Percentiles rank a stretch among this genome's conserved stretches.
Evolutionary conservation across 1,139 yeast genomes (phyloP).

Genomic region (Lodderomyces theae): DNA sequence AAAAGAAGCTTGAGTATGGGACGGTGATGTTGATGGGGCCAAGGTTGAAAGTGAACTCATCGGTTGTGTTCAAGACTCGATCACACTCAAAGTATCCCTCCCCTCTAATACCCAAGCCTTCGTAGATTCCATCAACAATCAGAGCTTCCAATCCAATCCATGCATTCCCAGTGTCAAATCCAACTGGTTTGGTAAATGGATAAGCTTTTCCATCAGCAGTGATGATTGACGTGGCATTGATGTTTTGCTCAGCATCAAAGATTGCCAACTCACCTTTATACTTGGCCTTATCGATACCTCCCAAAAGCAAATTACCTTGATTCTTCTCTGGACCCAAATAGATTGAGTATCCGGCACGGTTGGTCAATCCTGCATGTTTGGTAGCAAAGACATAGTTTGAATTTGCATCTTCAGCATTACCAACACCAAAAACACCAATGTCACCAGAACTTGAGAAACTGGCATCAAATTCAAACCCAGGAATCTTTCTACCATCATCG

Average conservation of each 20-base stretch:
- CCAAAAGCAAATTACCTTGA: conserved; percentile 26
- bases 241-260: not conserved
- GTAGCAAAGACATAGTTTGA: conserved; percentile 22
- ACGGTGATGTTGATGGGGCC: not conserved
- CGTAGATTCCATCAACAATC: not conserved
- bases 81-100: not conserved
- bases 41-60: not conserved
- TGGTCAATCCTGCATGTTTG: conserved; percentile 43
- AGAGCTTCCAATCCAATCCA: not conserved
- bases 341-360: conserved; percentile 36
- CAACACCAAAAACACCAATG: conserved; percentile 22
- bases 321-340: conserved; percentile 26
- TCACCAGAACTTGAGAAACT: conserved; percentile 11
- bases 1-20: not conserved
- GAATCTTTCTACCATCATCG: conserved; percentile 11
- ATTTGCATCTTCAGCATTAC: conserved; percentile 14
- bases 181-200: not conserved
- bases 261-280: conserved; percentile 20
- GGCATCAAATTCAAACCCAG: conserved; percentile 17
- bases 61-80: not conserved
- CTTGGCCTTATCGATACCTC: conserved; percentile 28
- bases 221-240: not conserved
- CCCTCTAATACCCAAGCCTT: not conserved
- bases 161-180: conserved; percentile 1
- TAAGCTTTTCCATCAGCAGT: conserved; percentile 1